Evolutionary conservation across 2,329 filamentous ascomycete genomes (phyloP).

Genomic region (Thielaviopsis punctulata): DNA sequence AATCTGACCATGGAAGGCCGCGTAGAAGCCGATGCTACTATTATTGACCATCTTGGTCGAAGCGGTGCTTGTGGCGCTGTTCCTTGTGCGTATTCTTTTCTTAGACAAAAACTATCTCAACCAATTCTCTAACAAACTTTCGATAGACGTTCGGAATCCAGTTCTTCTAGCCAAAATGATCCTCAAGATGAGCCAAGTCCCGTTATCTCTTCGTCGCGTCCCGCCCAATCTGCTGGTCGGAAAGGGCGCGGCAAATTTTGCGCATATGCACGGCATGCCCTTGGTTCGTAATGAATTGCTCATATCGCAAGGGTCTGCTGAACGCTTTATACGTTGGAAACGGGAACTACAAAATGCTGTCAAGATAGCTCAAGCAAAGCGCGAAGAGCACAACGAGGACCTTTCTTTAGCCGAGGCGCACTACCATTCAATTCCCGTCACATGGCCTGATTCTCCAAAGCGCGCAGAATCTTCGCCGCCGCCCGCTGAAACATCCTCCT

Average conservation of each 20-base stretch:
- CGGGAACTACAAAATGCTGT: conserved; percentile 48
- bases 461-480: not conserved
- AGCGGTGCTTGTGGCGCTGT: conserved; percentile 90
- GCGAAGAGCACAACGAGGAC: conserved; percentile 16
- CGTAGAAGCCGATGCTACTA: conserved; percentile 86
- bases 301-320: conserved; percentile 61
- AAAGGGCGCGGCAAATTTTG: conserved; percentile 73
- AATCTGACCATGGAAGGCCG: conserved; percentile 80
- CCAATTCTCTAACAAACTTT: conserved; percentile 2
- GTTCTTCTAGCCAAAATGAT: conserved; percentile 74
- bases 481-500: not conserved
- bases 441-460: not conserved
- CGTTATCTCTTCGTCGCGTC: conserved; percentile 71
- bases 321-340: conserved; percentile 66
- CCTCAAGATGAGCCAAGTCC: conserved; percentile 57
- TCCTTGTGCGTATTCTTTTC: conserved; percentile 44
- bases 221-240: conserved; percentile 85
- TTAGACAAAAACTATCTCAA: not conserved
- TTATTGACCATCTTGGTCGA: conserved; percentile 78
- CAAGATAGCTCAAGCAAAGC: conserved; percentile 23
- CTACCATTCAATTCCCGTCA: conserved; percentile 8
- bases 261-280: conserved; percentile 57
- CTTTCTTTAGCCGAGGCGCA: conserved; percentile 9
- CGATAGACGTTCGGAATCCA: conserved; percentile 73
- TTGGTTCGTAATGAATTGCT: conserved; percentile 59